phyloP scores from a whole-genome alignment of 306 rosid genomes.

The Albizia julibrissin region DNA sequence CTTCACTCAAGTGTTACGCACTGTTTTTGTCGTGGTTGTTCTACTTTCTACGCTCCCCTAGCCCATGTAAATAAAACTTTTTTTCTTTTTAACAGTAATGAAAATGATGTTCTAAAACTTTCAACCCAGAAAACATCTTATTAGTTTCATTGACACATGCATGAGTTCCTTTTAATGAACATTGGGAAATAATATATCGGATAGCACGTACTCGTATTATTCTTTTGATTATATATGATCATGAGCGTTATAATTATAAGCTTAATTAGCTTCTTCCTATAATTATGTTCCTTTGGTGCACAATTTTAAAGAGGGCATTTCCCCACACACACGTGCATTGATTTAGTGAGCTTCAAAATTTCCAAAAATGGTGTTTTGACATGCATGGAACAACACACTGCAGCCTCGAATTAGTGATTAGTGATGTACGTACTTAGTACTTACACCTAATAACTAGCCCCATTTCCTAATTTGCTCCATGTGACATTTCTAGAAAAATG shows the following conservation, averaged over 20 bases:
- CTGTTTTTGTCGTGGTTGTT: background rate
- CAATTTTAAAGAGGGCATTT: background rate
- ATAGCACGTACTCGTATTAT: background rate
- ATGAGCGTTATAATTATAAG: background rate
- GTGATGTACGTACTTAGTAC: background rate
- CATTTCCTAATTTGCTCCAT: background rate
- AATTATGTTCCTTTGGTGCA: background rate
- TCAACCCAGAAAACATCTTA: background rate
- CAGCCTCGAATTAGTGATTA: background rate
- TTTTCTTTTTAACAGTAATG: background rate
- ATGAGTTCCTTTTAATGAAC: background rate
- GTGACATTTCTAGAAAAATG: background rate
- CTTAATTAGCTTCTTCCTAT: background rate
- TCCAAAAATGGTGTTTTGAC: background rate
- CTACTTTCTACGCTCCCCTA: background rate
- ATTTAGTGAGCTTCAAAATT: background rate
- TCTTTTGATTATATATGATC: background rate
- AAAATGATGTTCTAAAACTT: background rate
- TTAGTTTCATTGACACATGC: background rate
- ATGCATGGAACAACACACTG: background rate
- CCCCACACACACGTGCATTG: background rate
- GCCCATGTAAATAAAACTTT: background rate
- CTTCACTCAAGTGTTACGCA: background rate
- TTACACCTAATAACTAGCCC: background rate
- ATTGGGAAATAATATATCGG: background rate